Evolutionary conservation across 208 protist genomes (phyloP).

Genomic region (Blastocrithidia nonstop): DNA sequence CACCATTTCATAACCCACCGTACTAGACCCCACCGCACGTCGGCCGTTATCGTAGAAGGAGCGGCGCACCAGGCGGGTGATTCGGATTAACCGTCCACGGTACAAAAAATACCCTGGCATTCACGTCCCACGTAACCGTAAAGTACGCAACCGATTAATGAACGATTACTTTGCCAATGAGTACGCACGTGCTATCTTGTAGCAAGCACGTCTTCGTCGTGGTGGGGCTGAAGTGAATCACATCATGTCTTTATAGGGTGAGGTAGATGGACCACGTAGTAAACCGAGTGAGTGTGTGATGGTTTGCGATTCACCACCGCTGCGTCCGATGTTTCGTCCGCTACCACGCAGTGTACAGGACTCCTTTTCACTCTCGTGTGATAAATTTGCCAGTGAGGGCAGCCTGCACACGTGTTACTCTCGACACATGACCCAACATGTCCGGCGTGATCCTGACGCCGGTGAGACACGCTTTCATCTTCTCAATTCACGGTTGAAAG

Average conservation of each 20-base stretch:
- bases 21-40: constrained; percentile 60
- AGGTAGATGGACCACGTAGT: constrained; percentile 6
- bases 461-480: constrained; percentile 48
- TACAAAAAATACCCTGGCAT: constrained; percentile 84
- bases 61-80: constrained; percentile 7
- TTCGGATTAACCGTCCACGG: too few species aligned
- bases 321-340: background rate
- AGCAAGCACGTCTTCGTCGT: constrained; percentile 26
- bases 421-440: too few species aligned
- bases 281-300: too few species aligned
- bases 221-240: constrained; percentile 7
- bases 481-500: constrained; percentile 52
- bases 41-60: constrained; percentile 41
- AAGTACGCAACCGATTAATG: constrained; percentile 58
- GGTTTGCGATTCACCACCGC: constrained; percentile 21
- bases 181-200: constrained; percentile 22
- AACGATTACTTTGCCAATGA: constrained; percentile 74
- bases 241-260: background rate
- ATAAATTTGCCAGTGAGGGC: background rate
- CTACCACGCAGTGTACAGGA: background rate
- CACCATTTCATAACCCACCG: constrained; percentile 41
- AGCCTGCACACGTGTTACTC: too few species aligned
- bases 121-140: constrained; percentile 48
- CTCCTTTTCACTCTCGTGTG: constrained; percentile 8
- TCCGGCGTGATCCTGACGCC: constrained; percentile 34